These are phyloP conservation scores for Mycena haematopus DNA, from an alignment of 768 basidiomycete genomes.

Conservation along the genomic window DNA sequence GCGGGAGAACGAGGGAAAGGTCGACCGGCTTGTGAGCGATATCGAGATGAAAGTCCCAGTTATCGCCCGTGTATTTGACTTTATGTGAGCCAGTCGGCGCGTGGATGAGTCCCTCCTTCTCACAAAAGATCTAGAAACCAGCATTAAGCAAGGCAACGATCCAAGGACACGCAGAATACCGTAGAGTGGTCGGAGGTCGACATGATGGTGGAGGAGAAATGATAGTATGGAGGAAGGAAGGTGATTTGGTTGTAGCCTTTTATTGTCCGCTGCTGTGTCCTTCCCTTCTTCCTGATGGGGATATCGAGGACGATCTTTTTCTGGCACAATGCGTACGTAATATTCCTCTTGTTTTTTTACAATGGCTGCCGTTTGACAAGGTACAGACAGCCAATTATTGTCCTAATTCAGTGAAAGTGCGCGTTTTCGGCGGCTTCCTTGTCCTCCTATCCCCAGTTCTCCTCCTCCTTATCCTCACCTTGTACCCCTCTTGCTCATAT, in stretches of 20 bases:
- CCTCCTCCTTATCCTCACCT: neutral
- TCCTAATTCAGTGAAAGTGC: constrained; percentile 13
- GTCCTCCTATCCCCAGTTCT: neutral
- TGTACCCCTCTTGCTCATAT: neutral
- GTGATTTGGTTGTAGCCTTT: neutral
- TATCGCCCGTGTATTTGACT: constrained; percentile 66
- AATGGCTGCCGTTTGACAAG: too few species aligned
- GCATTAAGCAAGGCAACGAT: neutral
- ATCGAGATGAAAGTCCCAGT: constrained; percentile 73
- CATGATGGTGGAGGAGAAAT: constrained; percentile 8
- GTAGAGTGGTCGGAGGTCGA: constrained; percentile 46
- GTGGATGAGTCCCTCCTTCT: constrained; percentile 29
- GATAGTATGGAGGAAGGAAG: neutral
- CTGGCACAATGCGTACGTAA: neutral
- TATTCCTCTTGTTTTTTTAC: constrained; percentile 3
- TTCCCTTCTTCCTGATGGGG: neutral
- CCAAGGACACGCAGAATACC: constrained; percentile 30
- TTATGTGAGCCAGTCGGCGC: constrained; percentile 59
- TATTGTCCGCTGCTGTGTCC: neutral
- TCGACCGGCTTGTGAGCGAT: constrained; percentile 60
- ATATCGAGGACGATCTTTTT: neutral
- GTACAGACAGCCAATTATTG: constrained; percentile 6
- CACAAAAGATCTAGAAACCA: constrained; percentile 20
- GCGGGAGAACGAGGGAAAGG: constrained; percentile 72
- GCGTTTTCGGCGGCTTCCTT: constrained; percentile 1